Conservation (phyloP, 805 yeast genomes). For the Hanseniaspora valbyensis region DNA sequence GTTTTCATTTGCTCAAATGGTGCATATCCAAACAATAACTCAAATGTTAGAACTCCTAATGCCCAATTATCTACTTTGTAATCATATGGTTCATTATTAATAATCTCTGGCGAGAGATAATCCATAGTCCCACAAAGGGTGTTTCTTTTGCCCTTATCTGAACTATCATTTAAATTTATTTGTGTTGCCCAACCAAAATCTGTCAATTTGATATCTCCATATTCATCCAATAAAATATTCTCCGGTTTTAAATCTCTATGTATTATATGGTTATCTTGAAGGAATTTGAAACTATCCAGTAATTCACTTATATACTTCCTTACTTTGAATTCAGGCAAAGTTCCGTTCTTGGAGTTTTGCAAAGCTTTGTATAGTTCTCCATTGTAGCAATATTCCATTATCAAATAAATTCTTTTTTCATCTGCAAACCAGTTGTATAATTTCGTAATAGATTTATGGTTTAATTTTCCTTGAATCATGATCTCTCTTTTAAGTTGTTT, state of each 20-base stretch:
- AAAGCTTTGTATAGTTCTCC: slow-evolving; percentile 79
- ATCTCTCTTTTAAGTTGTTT: slow-evolving; percentile 82
- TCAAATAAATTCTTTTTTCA: slow-evolving; percentile 62
- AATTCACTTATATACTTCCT: slow-evolving; percentile 73
- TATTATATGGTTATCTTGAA: slow-evolving; percentile 70
- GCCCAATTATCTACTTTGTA: slow-evolving; percentile 84
- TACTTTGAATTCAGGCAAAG: slow-evolving; percentile 64
- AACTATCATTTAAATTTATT: slow-evolving; percentile 27
- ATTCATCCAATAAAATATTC: slow-evolving; percentile 66
- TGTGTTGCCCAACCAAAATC: slow-evolving; percentile 93
- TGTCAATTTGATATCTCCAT: slow-evolving; percentile 69
- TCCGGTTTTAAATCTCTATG: slow-evolving; percentile 95
- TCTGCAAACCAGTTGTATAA: slow-evolving; percentile 82
- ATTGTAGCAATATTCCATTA: slow-evolving; percentile 71
- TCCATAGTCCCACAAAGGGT: slow-evolving; percentile 94
- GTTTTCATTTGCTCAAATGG: slow-evolving; percentile 81
- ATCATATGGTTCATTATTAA: slow-evolving; percentile 70
- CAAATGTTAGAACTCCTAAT: slow-evolving; percentile 75
- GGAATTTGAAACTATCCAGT: slow-evolving; percentile 63
- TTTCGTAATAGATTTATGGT: slow-evolving; percentile 71
- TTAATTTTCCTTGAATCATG: slow-evolving; percentile 71
- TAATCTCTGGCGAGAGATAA: slow-evolving; percentile 91
- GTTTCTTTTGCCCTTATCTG: slow-evolving; percentile 47
- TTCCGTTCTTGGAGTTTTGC: slow-evolving; percentile 40
- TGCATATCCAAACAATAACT: slow-evolving; percentile 75